These are phyloP conservation scores for Skeletonema costatum DNA, from an alignment of 108 stramenopile genomes.

Conservation along the genomic window DNA sequence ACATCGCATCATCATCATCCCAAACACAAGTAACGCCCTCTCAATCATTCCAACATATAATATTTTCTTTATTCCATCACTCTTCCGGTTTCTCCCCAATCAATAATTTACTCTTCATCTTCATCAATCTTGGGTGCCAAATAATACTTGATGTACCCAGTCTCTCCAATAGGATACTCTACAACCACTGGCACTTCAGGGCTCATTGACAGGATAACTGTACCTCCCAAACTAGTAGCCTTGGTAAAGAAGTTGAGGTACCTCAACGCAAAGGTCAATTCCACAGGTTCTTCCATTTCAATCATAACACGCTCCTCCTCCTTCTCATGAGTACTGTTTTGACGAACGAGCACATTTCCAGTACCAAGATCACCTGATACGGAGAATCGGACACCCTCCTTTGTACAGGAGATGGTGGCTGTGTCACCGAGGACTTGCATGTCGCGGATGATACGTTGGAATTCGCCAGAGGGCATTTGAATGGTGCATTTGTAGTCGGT, in stretches of 20 bases:
- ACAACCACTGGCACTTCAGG: conserved; percentile 97
- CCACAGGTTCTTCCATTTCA: conserved; percentile 98
- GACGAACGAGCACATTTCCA: conserved; percentile 93
- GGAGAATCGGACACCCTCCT: conserved; percentile 95
- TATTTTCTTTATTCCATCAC: background rate
- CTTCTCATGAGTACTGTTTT: conserved; percentile 88
- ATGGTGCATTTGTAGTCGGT: conserved; percentile 98
- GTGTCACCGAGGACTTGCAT: conserved; percentile 97
- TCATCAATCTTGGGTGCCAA: conserved; percentile 99
- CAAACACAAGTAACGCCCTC: background rate
- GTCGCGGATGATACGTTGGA: conserved; percentile 97
- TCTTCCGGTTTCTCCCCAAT: background rate
- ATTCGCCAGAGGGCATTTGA: conserved; percentile 94
- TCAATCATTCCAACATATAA: conserved; percentile 3
- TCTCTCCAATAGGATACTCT: conserved; percentile 96
- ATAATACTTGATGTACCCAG: conserved; percentile 95
- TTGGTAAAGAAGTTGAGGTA: conserved; percentile 98
- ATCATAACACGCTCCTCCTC: conserved; percentile 94
- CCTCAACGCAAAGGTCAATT: conserved; percentile 97
- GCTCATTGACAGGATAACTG: conserved; percentile 93
- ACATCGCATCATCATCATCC: background rate
- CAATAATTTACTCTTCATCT: conserved; percentile 51
- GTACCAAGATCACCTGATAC: conserved; percentile 94
- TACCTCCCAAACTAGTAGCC: conserved; percentile 89
- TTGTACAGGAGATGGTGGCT: conserved; percentile 92